Conservation (phyloP, 768 basidiomycete genomes). For the Panellus pusillus region DNA sequence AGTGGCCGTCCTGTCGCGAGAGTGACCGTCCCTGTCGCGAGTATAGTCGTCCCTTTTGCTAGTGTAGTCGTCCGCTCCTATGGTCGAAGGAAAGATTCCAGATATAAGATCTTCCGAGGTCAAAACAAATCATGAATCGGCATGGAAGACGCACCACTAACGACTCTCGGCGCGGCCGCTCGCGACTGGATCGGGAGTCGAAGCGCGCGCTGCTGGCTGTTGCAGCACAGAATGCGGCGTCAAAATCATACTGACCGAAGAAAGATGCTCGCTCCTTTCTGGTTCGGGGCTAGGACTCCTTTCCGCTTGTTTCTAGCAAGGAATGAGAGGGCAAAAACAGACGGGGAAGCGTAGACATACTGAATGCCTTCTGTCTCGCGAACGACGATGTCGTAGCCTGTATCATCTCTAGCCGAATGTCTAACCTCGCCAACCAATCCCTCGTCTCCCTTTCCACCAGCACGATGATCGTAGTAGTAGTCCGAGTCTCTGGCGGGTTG, state of each 20-base stretch:
- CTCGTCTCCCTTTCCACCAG: no score
- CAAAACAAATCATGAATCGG: conserved; percentile 3
- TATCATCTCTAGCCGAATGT: neutral
- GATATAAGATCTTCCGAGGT: conserved; percentile 20
- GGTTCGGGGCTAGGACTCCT: conserved; percentile 8
- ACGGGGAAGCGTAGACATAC: neutral
- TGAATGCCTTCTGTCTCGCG: conserved; percentile 5
- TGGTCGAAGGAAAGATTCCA: neutral
- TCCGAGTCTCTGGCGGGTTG: no score
- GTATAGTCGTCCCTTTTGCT: conserved; percentile 5
- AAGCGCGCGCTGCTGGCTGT: conserved; percentile 1
- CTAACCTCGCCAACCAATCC: no score
- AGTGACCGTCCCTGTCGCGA: neutral
- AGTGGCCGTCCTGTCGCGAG: no score
- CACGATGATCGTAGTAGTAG: no score
- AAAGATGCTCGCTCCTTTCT: neutral
- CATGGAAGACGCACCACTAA: conserved; percentile 15
- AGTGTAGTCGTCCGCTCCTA: no score
- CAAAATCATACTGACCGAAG: conserved; percentile 1
- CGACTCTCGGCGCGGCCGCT: conserved; percentile 5
- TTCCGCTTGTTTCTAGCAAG: conserved; percentile 2
- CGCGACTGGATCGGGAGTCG: conserved; percentile 9
- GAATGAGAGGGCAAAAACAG: neutral
- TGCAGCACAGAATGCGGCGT: neutral
- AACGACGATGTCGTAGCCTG: conserved; percentile 4